Base-by-base conservation (phyloP, 805 yeast genomes). In the Spathaspora boniae region DNA sequence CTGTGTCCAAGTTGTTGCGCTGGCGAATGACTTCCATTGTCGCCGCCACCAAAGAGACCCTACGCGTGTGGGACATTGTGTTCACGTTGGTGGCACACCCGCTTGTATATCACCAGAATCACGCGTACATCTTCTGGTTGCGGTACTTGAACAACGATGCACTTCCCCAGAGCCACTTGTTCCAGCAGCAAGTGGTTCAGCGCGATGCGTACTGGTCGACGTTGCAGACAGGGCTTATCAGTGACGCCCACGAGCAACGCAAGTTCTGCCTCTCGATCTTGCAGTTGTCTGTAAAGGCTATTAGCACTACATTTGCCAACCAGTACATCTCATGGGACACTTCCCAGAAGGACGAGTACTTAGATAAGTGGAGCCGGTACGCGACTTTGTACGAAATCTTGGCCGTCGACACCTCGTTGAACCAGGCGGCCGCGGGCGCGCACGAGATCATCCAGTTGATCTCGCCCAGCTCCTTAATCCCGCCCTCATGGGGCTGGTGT, bases 331-430 rank as follows among this genome's bases (percentile, higher is more conserved):
- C 38, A 2, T 81, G 82, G 81, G 57, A 65, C n/a, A 35, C 40
- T 1, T 25, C 47, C 1, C 41, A 54, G 7, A 41, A 36, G 1
- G 58, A 54, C 0, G 37, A 37, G 14, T 63, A 67, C 27, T 48
- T 74, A 14, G 62, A 58, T 5, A 72, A 78, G 16, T 88, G 96
- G 96, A 69, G 75, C 28, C 70, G 85, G 40, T 88, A 69, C 48
- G 67, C 78, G 18, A 85, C 95, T 0, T 58, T 88, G 9, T 82
- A 76, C 48, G 96, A 88, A 50, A 83, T 88, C 31, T 60, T 86
- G 18, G 93, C 87, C 1, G 71, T 88, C 26, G 96, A 88, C 53
- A 78, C 96, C 0, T 84, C 96, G 0, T 60, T 86, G 47, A 88
- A 89, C 47, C 96, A 89, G 56, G 78, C 89, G 0, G 80, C 80